Evolutionary conservation across 441 rosid species (phyloP).

Genomic region (Macaranga tanarius): DNA sequence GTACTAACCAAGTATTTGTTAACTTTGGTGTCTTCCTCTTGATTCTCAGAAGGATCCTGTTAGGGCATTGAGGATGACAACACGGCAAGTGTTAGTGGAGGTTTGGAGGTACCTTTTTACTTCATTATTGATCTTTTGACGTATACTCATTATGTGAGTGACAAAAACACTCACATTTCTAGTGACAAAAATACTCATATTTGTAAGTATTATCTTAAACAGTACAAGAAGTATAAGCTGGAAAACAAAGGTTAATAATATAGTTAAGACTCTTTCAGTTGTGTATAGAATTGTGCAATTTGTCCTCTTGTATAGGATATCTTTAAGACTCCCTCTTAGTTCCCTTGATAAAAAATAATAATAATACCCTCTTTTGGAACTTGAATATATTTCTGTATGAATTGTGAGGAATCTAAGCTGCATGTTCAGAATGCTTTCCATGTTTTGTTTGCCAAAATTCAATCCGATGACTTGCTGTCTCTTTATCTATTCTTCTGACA

Average conservation of each 20-base stretch:
- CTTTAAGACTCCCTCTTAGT: not conserved
- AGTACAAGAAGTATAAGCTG: not conserved
- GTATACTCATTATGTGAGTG: not conserved
- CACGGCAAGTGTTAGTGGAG: conserved; percentile 64
- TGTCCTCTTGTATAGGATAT: not conserved
- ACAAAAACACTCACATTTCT: not conserved
- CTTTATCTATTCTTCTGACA: too few species aligned
- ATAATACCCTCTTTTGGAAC: not conserved
- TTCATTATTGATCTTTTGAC: not conserved
- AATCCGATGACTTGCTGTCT: too few species aligned
- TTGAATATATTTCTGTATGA: not conserved
- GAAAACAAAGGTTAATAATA: not conserved
- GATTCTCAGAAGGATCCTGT: conserved; percentile 64
- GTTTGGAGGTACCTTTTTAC: conserved; percentile 70
- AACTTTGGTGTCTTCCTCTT: conserved; percentile 6
- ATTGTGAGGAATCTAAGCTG: not conserved
- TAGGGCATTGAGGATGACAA: conserved; percentile 77
- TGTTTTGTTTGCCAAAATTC: not conserved
- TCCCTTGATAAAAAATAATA: not conserved
- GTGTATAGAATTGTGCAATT: not conserved
- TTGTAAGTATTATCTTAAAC: not conserved
- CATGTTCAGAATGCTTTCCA: not conserved
- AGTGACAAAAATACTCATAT: not conserved
- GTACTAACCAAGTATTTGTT: not conserved
- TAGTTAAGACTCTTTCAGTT: not conserved